phyloP scores from a whole-genome alignment of 2,329 filamentous ascomycete species.

The Mycosphaerella sp. region DNA sequence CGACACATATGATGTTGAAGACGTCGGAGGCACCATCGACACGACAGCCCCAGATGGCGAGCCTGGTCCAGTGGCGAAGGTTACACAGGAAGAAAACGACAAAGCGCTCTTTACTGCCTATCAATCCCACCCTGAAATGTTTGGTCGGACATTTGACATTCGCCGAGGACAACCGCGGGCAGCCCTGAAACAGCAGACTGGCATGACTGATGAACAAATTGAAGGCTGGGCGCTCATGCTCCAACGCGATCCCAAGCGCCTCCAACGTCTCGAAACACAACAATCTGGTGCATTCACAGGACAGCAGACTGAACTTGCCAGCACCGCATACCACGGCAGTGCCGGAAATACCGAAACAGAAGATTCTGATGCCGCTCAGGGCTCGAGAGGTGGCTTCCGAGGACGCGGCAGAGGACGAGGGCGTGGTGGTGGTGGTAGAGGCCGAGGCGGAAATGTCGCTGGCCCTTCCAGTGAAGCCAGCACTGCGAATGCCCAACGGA shows the following conservation, averaged over 20 bases:
- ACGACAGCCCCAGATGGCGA: slow-evolving; percentile 47
- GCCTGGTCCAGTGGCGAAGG: slow-evolving; percentile 41
- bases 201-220: slow-evolving; percentile 87
- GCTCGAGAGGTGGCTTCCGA: slow-evolving; percentile 37
- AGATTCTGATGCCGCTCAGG: slow-evolving; percentile 45
- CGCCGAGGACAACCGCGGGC: slow-evolving; percentile 57
- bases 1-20: slow-evolving; percentile 89
- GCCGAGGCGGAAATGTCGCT: slow-evolving; percentile 50
- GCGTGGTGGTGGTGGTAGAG: slow-evolving; percentile 43
- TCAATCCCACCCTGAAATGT: slow-evolving; percentile 57
- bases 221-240: slow-evolving; percentile 94
- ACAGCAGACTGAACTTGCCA: slow-evolving; percentile 56
- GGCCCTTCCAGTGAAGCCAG: slow-evolving; percentile 61
- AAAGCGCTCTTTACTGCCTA: slow-evolving; percentile 68
- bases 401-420: slow-evolving; percentile 44
- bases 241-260: slow-evolving; percentile 60
- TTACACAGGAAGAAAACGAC: slow-evolving; percentile 49
- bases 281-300: slow-evolving; percentile 62
- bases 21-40: slow-evolving; percentile 86
- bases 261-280: slow-evolving; percentile 63
- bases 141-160: slow-evolving; percentile 64
- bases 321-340: slow-evolving; percentile 58
- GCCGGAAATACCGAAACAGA: slow-evolving; percentile 52
- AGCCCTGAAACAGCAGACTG: slow-evolving; percentile 65
- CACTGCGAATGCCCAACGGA: slow-evolving; percentile 63